phyloP scores from a whole-genome alignment of 345 rosid species.

The Eucalyptus sideroxylon region DNA sequence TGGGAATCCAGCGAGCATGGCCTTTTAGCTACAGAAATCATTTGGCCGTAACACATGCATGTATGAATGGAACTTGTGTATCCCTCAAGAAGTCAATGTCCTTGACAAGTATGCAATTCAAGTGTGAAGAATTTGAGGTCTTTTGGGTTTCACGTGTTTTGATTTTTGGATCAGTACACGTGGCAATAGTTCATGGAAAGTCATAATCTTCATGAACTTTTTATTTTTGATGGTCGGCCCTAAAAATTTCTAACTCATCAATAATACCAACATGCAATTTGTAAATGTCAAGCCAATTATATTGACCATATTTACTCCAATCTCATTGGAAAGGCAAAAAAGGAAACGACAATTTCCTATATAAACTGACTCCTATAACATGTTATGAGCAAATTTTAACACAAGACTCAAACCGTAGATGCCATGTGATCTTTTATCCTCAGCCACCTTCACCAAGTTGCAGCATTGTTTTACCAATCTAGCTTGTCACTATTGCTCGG shows the following conservation, averaged over 20 bases:
- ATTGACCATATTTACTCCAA: background rate
- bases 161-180: background rate
- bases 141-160: background rate
- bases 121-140: background rate
- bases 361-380: background rate
- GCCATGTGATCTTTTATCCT: background rate
- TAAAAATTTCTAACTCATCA: background rate
- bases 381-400: background rate
- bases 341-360: background rate
- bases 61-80: background rate
- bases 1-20: fast-evolving
- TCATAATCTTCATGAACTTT: background rate
- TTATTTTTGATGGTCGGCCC: too few species aligned
- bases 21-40: too few species aligned
- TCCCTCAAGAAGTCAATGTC: background rate
- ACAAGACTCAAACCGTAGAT: background rate
- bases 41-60: background rate
- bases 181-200: background rate
- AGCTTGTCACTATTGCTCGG: too few species aligned
- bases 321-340: background rate
- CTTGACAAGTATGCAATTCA: background rate
- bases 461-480: background rate
- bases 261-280: background rate
- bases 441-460: background rate
- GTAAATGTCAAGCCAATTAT: background rate